phyloP scores from a whole-genome alignment of 805 yeast species.

The Middelhovenomyces tepae region DNA sequence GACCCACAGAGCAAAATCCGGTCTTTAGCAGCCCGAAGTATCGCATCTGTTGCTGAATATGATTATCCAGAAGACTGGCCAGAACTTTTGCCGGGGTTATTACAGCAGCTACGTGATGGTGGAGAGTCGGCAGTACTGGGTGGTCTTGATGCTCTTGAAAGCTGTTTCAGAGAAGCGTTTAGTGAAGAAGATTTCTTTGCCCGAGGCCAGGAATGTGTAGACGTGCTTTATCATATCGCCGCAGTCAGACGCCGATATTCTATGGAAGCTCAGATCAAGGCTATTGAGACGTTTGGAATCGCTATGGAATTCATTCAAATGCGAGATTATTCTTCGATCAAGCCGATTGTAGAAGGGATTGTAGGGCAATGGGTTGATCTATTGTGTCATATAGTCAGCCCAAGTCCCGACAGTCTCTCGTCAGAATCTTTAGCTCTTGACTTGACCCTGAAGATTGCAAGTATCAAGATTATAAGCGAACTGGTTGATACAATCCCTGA shows the following conservation, averaged over 20 bases:
- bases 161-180: constrained; percentile 79
- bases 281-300: constrained; percentile 29
- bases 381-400: constrained; percentile 7
- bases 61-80: constrained; percentile 99
- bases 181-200: constrained; percentile 82
- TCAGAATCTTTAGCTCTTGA: no score
- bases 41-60: constrained; percentile 75
- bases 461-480: no score
- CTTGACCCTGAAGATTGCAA: no score
- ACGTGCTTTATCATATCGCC: constrained; percentile 16
- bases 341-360: constrained; percentile 7
- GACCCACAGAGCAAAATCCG: constrained; percentile 51
- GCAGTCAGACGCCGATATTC: no score
- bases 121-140: constrained; percentile 1
- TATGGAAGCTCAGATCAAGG: constrained; percentile 13
- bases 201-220: constrained; percentile 35
- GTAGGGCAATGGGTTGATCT: constrained; percentile 10
- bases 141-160: no score
- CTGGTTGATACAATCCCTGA: no score
- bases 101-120: constrained; percentile 11
- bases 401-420: no score
- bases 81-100: constrained; percentile 38
- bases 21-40: constrained; percentile 59
- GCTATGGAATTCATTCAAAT: constrained; percentile 1
- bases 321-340: constrained; percentile 3